Percentiles rank a stretch among this genome's conserved stretches.
Evolutionary conservation across 2,329 filamentous ascomycete genomes (phyloP).

Genomic region (Neurospora crassa): DNA sequence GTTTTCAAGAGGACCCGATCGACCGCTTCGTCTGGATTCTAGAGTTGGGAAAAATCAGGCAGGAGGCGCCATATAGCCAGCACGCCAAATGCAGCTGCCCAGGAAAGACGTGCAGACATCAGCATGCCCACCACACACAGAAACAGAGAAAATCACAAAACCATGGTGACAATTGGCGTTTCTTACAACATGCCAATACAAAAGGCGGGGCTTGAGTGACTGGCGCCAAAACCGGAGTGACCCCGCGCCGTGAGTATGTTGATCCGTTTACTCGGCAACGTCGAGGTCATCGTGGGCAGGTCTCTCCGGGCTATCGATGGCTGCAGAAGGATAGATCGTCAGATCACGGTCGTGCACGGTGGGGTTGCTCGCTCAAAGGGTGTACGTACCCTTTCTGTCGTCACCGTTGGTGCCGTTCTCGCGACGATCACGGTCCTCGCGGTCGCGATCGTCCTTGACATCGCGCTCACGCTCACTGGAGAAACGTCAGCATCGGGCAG

Average conservation of each 20-base stretch:
- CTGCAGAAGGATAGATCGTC: constrained; percentile 23
- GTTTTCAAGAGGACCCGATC: background rate
- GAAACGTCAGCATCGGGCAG: background rate
- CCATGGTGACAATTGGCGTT: background rate
- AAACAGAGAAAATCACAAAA: background rate
- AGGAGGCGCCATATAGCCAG: background rate
- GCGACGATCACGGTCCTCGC: constrained; percentile 63
- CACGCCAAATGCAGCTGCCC: background rate
- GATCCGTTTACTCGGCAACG: constrained; percentile 61
- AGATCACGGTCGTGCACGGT: constrained; percentile 16
- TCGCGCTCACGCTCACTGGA: constrained; percentile 31
- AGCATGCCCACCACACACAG: background rate
- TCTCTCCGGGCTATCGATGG: constrained; percentile 68
- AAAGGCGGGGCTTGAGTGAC: background rate
- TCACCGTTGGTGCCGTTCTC: constrained; percentile 77
- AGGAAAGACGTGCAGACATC: background rate
- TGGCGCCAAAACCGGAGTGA: background rate
- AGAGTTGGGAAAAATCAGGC: background rate
- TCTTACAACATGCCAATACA: background rate
- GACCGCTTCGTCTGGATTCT: background rate
- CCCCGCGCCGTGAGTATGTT: background rate
- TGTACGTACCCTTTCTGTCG: constrained; percentile 70
- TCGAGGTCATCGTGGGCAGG: constrained; percentile 90
- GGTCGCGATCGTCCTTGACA: constrained; percentile 46
- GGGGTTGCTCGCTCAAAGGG: constrained; percentile 15